Base-by-base conservation (phyloP, 768 basidiomycete species). In the Gelatoporia subvermispora region DNA sequence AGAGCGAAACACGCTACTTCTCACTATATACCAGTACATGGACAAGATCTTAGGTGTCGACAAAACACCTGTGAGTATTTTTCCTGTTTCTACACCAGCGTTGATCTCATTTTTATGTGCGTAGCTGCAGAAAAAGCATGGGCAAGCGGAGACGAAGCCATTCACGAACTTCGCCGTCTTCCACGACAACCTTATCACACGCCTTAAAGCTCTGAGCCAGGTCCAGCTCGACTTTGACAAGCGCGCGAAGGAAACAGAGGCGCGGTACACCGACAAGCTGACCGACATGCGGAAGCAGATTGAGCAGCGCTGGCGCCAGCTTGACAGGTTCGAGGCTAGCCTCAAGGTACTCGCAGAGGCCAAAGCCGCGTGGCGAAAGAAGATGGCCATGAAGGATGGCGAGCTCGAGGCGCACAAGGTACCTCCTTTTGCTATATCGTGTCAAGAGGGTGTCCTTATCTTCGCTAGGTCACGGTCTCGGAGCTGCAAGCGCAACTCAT, bases 1-100 rank as follows among this genome's bases (percentile, higher is more conserved):
- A 16, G 95, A 97, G 72, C 74, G 93, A 48, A 96, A 93, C 64
- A 93, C 92, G 21, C 73, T 97, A 24, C 70, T 97, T 45, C 71
- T 96, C 57, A 92, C 91, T 8, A 89, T 96, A 22, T 96, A 92
- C 65, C 93, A 96, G 68, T 93, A 94, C 62, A 79, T 95, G 75
- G 94, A 96, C 58, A 89, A 87, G 72, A 92, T 96, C 55, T 73
- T 94, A 16, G 93, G 93, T 1, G 84, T 90, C 18, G 89, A 93
- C 61, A 90, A 85, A 73, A 86, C 85, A 0, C 82, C 86, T 35
- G 88, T 91, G 56, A 56, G 86, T 72, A 16, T 24, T n/a, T 8
- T 22, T 17, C 23, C 13, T 47, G n/a, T 47, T 39, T 44, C n/a
- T 21, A 4, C 49, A 24, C 11, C 44, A 4, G 10, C 15, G 10